Base-by-base conservation (phyloP, 1,284 basidiomycete genomes). In the Malassezia brasiliensis region DNA sequence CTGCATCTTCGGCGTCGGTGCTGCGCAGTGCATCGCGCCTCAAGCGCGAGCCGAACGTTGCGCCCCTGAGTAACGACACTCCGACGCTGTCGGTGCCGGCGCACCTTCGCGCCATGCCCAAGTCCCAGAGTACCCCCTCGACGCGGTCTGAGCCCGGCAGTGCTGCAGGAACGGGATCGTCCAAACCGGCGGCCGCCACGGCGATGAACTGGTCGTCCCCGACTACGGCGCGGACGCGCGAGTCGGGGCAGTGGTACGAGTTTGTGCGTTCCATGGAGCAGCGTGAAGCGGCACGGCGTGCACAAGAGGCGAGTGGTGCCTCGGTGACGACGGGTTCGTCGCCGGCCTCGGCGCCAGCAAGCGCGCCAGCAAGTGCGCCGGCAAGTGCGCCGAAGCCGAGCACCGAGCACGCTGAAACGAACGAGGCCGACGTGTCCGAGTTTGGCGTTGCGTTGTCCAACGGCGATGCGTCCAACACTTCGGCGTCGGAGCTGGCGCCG, bases 261-360 rank as follows among this genome's bases (percentile, higher is more conserved):
- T 53, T 47, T 17, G 44, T 53, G 38, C 51, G 45, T 30, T 14
- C 25, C 17, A 35, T 51, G 31, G 50, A 51, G 39, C 40, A 45
- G 32, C 25, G 42, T 15, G 42, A 45, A 31, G 48, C 48, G 17
- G 10, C 37, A 38, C 48, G 36, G 17, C n/a, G 50, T 17, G 28
- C 15, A n/a, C 2, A 20, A n/a, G 15, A 45, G 31, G 15, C 25
- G 2, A 19, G 19, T 11, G 9, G 11, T 17, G 22, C 34, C 14
- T 25, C 32, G 19, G 15, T 19, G 6, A 11, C 39, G 4, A 19
- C 20, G 35, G 17, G n/a, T 31, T 25, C 42, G 10, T n/a, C 40
- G 8, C 12, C n/a, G 1, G 22, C 40, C 1, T 12, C n/a, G 14
- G 17, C 17, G 22, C 38, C 38, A 9, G n/a, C 38, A 17, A 38